phyloP scores from a whole-genome alignment of 768 basidiomycete species.

The Peribolospora baueri region DNA sequence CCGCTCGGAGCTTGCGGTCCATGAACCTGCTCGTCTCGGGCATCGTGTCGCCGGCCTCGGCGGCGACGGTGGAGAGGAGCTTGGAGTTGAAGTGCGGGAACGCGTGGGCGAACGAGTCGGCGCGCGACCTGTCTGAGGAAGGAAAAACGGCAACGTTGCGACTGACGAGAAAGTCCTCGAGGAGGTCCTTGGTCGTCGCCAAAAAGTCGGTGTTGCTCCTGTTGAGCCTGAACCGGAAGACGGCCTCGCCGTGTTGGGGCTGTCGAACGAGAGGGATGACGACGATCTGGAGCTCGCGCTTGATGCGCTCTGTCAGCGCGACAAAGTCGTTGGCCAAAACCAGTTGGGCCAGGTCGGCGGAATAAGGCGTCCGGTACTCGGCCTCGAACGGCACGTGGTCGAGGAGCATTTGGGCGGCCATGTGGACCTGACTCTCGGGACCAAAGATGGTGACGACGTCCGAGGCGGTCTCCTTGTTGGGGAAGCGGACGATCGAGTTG shows the following conservation, averaged over 20 bases:
- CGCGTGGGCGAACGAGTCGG: neutral
- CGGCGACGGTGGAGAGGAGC: constrained; percentile 29
- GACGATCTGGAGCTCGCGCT: constrained; percentile 78
- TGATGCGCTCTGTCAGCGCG: constrained; percentile 66
- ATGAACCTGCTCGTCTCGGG: constrained; percentile 91
- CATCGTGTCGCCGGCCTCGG: constrained; percentile 56
- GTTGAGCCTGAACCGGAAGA: constrained; percentile 90
- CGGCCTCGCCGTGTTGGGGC: constrained; percentile 35
- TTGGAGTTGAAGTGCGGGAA: constrained; percentile 12
- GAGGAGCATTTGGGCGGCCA: constrained; percentile 83
- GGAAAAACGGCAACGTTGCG: constrained; percentile 36
- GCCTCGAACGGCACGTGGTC: constrained; percentile 58
- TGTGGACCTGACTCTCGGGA: constrained; percentile 87
- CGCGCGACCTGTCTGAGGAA: constrained; percentile 12
- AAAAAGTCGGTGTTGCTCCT: constrained; percentile 84
- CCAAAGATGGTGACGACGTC: constrained; percentile 92
- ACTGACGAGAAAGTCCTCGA: constrained; percentile 69
- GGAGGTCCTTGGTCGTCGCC: constrained; percentile 64
- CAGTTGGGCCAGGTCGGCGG: constrained; percentile 48
- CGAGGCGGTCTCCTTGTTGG: constrained; percentile 78
- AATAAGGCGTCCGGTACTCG: constrained; percentile 38
- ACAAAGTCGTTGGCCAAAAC: constrained; percentile 58
- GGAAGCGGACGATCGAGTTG: constrained; percentile 67
- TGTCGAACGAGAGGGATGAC: constrained; percentile 48
- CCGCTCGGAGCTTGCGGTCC: constrained; percentile 75